Evolutionary conservation across 1,139 yeast species (phyloP).

Genomic region (Blastobotrys petasosporus): DNA sequence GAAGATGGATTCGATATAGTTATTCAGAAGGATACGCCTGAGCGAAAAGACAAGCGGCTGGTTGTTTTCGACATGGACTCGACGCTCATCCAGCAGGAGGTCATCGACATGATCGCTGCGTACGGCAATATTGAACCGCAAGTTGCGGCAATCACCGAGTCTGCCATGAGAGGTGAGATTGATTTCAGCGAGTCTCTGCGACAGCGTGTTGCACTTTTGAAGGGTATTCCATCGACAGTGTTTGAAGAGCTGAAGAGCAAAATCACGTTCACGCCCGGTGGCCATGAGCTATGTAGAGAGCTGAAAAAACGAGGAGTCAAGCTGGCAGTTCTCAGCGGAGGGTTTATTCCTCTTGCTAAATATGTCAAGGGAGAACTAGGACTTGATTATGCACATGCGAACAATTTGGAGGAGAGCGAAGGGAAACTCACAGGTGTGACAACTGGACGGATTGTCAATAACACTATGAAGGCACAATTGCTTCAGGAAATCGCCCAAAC

Average conservation of each 20-base stretch:
- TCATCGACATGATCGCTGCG: slow-evolving; percentile 89
- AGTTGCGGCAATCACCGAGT: slow-evolving; percentile 77
- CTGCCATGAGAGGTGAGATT: slow-evolving; percentile 96
- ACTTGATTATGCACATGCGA: slow-evolving; percentile 86
- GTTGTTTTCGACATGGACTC: slow-evolving; percentile 98
- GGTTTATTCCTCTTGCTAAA: slow-evolving; percentile 83
- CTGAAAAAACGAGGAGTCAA: slow-evolving; percentile 58
- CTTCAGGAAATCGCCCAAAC: slow-evolving; percentile 59
- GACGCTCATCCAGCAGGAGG: slow-evolving; percentile 92
- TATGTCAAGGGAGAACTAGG: slow-evolving; percentile 62
- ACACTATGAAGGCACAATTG: slow-evolving; percentile 71
- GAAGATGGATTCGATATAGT: slow-evolving; percentile 38
- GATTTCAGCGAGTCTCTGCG: slow-evolving; percentile 80
- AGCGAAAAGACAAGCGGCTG: slow-evolving; percentile 44
- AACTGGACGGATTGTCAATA: slow-evolving; percentile 79
- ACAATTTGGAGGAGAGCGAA: slow-evolving; percentile 49
- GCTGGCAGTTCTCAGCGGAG: slow-evolving; percentile 90
- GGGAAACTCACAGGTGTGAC: slow-evolving; percentile 49
- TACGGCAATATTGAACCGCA: slow-evolving; percentile 71
- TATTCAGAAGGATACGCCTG: slow-evolving; percentile 37
- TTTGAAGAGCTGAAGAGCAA: slow-evolving; percentile 75
- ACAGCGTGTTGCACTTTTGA: slow-evolving; percentile 67
- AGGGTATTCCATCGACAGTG: slow-evolving; percentile 71
- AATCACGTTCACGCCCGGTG: slow-evolving; percentile 77
- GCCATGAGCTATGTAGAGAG: slow-evolving; percentile 57